phyloP scores from a whole-genome alignment of 164 flowering plant genomes.

The Santalum album region DNA sequence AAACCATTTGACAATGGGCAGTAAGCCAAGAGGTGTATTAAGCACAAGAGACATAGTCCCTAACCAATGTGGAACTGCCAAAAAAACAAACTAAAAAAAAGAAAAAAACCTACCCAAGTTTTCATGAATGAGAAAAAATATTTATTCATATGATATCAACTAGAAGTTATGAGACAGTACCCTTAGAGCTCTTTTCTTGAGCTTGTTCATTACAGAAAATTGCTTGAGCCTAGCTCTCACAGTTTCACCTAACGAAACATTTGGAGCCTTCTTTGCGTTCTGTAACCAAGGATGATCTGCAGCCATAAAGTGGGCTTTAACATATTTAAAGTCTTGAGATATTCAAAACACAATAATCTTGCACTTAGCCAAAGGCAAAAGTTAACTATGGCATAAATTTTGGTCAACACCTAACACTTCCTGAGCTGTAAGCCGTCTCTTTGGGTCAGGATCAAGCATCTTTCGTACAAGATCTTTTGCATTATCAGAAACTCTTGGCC shows the following conservation, averaged over 20 bases:
- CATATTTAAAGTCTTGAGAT: not conserved
- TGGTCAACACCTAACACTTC: conserved; percentile 65
- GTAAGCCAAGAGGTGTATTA: too few species aligned
- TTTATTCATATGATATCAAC: too few species aligned
- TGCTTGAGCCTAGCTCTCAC: conserved; percentile 89
- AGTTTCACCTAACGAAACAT: conserved; percentile 80
- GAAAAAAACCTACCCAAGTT: not conserved
- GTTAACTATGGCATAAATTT: too few species aligned
- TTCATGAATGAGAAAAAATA: not conserved
- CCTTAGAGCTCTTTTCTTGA: conserved; percentile 89
- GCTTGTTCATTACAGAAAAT: conserved; percentile 88
- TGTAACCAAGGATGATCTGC: conserved; percentile 94
- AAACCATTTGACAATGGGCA: too few species aligned
- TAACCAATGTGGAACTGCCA: too few species aligned
- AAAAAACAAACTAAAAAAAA: too few species aligned
- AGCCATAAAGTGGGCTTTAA: not conserved
- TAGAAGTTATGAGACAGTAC: too few species aligned
- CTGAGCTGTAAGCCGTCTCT: conserved; percentile 67
- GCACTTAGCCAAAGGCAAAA: not conserved
- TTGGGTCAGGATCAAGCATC: conserved; percentile 92
- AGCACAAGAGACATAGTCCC: too few species aligned
- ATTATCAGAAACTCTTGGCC: conserved; percentile 90
- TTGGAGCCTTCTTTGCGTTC: conserved; percentile 81
- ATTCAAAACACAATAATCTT: not conserved
- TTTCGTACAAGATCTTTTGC: conserved; percentile 87